These are phyloP conservation scores for Fusarium austroafricanum DNA, from an alignment of 2,329 filamentous ascomycete genomes.

Conservation along the genomic window DNA sequence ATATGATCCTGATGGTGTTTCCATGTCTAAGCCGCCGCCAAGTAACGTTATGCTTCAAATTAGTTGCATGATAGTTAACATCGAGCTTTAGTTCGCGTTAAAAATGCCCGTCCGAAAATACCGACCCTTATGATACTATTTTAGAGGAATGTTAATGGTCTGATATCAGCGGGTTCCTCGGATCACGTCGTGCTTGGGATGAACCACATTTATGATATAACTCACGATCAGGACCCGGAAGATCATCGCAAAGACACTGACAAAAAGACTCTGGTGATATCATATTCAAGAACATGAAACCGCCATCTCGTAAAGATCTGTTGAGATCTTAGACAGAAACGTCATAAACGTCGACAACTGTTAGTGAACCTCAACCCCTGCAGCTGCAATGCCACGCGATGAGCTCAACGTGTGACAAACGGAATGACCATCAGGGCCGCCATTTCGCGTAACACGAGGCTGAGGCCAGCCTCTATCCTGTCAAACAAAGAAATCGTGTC, in stretches of 20 bases:
- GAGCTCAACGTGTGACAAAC: conserved; percentile 25
- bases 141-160: neutral
- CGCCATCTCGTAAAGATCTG: conserved; percentile 26
- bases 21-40: neutral
- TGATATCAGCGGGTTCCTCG: conserved; percentile 2
- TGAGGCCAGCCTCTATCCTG: conserved; percentile 16
- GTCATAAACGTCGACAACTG: conserved; percentile 26
- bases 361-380: conserved; percentile 20
- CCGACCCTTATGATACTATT: neutral
- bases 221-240: conserved; percentile 2
- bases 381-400: conserved; percentile 36
- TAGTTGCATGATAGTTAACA: conserved; percentile 5
- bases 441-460: conserved; percentile 18
- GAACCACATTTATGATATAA: conserved; percentile 40
- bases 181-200: neutral
- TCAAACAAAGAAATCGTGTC: conserved; percentile 28
- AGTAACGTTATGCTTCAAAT: conserved; percentile 19
- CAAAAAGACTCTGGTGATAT: conserved; percentile 31
- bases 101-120: neutral
- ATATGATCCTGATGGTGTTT: conserved; percentile 11
- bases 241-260: conserved; percentile 24
- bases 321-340: conserved; percentile 13
- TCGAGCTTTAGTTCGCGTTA: neutral
- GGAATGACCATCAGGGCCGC: conserved; percentile 13
- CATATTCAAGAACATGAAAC: conserved; percentile 34